Percentiles rank a stretch among this genome's conserved stretches.
Conservation (phyloP, 2,329 filamentous ascomycete species). For the Paraconiothyrium sp. region DNA sequence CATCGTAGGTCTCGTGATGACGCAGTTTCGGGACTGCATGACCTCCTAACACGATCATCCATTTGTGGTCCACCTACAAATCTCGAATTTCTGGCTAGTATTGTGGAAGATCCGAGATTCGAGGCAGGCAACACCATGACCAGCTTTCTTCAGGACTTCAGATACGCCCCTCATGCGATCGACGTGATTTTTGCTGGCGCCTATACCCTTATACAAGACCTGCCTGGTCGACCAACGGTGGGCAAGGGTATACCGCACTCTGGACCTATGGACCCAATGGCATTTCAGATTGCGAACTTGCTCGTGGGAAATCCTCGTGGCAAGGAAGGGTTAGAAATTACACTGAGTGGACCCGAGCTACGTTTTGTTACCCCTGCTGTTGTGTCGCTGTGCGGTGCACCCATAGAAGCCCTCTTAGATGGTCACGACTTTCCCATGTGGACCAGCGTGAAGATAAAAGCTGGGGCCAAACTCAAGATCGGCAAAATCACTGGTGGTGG, state of each 20-base stretch:
- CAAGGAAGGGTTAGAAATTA: slow-evolving; percentile 68
- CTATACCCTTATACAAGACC: slow-evolving; percentile 68
- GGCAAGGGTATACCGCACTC: slow-evolving; percentile 68
- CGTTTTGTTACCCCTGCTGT: slow-evolving; percentile 64
- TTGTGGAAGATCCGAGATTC: slow-evolving; percentile 60
- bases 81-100: slow-evolving; percentile 63
- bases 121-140: slow-evolving; percentile 64
- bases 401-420: slow-evolving; percentile 63
- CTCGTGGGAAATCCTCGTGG: slow-evolving; percentile 65
- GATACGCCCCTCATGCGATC: slow-evolving; percentile 61
- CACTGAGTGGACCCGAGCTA: slow-evolving; percentile 67
- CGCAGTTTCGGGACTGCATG: slow-evolving; percentile 56
- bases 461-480: slow-evolving; percentile 64
- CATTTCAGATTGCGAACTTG: slow-evolving; percentile 67
- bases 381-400: slow-evolving; percentile 66
- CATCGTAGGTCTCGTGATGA: slow-evolving; percentile 55
- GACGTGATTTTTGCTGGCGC: slow-evolving; percentile 66
- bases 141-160: slow-evolving; percentile 63
- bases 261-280: slow-evolving; percentile 70
- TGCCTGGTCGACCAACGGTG: slow-evolving; percentile 64
- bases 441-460: slow-evolving; percentile 60
- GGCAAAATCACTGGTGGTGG: slow-evolving; percentile 63
- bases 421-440: slow-evolving; percentile 63
- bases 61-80: slow-evolving; percentile 67
- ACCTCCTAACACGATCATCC: slow-evolving; percentile 56